A percentile compares a stretch with the other conserved stretches of the same genome.
phyloP scores from a whole-genome alignment of 352 stramenopile species.

The Pythium phragmitis region DNA sequence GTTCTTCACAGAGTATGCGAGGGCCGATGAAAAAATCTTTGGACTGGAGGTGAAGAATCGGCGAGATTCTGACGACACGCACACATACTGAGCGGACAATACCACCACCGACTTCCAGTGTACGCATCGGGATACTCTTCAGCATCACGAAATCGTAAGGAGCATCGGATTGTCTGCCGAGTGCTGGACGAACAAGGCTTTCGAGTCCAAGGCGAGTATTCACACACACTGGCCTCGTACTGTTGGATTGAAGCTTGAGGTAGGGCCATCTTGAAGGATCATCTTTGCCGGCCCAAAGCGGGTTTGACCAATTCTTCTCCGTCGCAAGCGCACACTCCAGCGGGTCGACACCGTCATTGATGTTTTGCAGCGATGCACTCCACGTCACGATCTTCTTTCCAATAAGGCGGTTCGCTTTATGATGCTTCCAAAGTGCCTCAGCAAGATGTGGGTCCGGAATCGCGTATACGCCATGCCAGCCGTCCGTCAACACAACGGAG shows the following conservation, averaged over 20 bases:
- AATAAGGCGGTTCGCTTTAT: conserved; percentile 37
- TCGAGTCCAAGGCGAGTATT: conserved; percentile 49
- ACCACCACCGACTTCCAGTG: conserved; percentile 56
- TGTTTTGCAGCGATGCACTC: conserved; percentile 67
- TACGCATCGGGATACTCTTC: conserved; percentile 64
- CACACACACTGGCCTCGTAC: conserved; percentile 50
- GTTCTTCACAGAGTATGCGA: conserved; percentile 64
- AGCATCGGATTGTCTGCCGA: conserved; percentile 3
- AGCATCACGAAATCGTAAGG: conserved; percentile 44
- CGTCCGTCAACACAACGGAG: conserved; percentile 65
- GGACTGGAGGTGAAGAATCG: conserved; percentile 59
- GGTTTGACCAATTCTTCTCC: conserved; percentile 40
- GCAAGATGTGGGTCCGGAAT: conserved; percentile 47
- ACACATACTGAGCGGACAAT: conserved; percentile 62
- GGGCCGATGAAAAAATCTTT: conserved; percentile 65
- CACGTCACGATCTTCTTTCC: conserved; percentile 67
- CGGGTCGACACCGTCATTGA: conserved; percentile 61
- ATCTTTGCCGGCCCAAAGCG: conserved; percentile 43
- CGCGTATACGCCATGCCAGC: conserved; percentile 69
- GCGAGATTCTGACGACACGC: conserved; percentile 49
- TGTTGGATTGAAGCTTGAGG: conserved; percentile 65
- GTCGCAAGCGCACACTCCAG: conserved; percentile 56
- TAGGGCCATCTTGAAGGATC: conserved; percentile 56
- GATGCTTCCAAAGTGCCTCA: conserved; percentile 46
- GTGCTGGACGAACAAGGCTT: conserved; percentile 28